Evolutionary conservation across 1,284 basidiomycete genomes (phyloP).

Genomic region (Inonotus obliquus): DNA sequence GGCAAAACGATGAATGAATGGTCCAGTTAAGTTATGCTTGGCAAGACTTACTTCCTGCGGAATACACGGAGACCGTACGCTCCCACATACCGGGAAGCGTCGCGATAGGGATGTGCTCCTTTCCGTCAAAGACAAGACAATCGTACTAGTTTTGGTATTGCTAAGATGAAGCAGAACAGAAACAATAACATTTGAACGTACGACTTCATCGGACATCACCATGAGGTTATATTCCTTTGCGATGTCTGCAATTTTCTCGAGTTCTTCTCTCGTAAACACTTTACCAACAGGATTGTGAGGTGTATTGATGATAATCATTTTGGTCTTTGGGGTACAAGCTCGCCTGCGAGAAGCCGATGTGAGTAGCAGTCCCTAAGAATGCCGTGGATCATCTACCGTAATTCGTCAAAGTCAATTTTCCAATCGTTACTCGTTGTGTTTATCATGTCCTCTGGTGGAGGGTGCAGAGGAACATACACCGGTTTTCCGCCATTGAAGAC

Average conservation of each 20-base stretch:
- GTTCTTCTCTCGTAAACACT: slow-evolving; percentile 83
- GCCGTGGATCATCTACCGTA: slow-evolving; percentile 50
- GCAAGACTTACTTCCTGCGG: slow-evolving; percentile 62
- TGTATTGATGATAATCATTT: slow-evolving; percentile 92
- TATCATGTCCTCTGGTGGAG: slow-evolving; percentile 50
- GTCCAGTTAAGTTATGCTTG: background rate
- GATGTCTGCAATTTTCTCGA: slow-evolving; percentile 79
- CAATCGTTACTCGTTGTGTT: slow-evolving; percentile 76
- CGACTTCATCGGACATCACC: slow-evolving; percentile 95
- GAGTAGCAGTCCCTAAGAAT: background rate
- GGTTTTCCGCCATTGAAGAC: slow-evolving; percentile 92
- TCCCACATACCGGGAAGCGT: slow-evolving; percentile 98
- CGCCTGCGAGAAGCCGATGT: no score
- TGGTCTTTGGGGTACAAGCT: slow-evolving; percentile 82
- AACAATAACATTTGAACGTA: slow-evolving; percentile 34
- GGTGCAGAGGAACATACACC: slow-evolving; percentile 93
- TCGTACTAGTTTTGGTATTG: slow-evolving; percentile 65
- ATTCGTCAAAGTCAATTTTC: slow-evolving; percentile 82
- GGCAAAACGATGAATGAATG: background rate
- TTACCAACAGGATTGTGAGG: slow-evolving; percentile 97
- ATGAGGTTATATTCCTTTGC: slow-evolving; percentile 92
- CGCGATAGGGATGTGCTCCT: slow-evolving; percentile 89
- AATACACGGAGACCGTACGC: slow-evolving; percentile 79
- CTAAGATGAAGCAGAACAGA: slow-evolving; percentile 12
- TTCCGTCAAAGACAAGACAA: slow-evolving; percentile 84